Conservation (phyloP, 306 rosid species). For the Phaseolus lunatus region DNA sequence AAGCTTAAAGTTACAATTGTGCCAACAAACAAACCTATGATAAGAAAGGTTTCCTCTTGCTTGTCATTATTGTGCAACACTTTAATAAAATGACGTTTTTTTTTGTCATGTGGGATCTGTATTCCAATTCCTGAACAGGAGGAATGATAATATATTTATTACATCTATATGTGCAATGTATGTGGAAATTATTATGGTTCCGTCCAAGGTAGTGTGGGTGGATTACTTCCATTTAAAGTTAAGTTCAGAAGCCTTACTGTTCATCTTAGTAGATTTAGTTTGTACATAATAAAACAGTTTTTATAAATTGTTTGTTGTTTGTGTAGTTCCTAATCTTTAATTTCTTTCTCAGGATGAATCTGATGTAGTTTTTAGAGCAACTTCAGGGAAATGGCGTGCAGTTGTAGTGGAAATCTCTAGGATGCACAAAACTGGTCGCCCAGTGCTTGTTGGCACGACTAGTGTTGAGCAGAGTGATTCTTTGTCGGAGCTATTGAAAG, state of each 20-base stretch:
- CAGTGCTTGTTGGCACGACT: slow-evolving; percentile 98
- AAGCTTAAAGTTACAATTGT: slow-evolving; percentile 96
- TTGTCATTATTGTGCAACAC: slow-evolving; percentile 35
- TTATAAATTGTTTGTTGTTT: slow-evolving; percentile 30
- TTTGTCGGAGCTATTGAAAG: slow-evolving; percentile 81
- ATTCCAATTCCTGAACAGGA: slow-evolving; percentile 17
- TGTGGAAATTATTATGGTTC: slow-evolving; percentile 7
- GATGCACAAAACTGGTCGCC: slow-evolving; percentile 92
- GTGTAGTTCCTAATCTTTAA: slow-evolving; percentile 48
- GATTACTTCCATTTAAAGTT: slow-evolving; percentile 36
- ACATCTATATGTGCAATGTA: slow-evolving; percentile 16
- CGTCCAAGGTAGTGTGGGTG: slow-evolving; percentile 2
- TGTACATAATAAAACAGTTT: slow-evolving; percentile 13
- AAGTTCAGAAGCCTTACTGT: neutral
- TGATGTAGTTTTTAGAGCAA: slow-evolving; percentile 94
- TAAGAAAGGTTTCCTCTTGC: slow-evolving; percentile 76
- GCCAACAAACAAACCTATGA: slow-evolving; percentile 97
- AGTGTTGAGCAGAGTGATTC: slow-evolving; percentile 98
- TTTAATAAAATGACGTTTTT: slow-evolving; percentile 20
- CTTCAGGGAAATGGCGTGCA: slow-evolving; percentile 94
- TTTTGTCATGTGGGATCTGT: slow-evolving; percentile 30
- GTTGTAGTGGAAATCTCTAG: slow-evolving; percentile 98
- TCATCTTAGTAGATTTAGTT: slow-evolving; percentile 12
- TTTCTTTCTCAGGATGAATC: slow-evolving; percentile 82
- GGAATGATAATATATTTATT: slow-evolving; percentile 34